phyloP scores from a whole-genome alignment of 2,329 filamentous ascomycete species.

The Aureobasidium sp. region DNA sequence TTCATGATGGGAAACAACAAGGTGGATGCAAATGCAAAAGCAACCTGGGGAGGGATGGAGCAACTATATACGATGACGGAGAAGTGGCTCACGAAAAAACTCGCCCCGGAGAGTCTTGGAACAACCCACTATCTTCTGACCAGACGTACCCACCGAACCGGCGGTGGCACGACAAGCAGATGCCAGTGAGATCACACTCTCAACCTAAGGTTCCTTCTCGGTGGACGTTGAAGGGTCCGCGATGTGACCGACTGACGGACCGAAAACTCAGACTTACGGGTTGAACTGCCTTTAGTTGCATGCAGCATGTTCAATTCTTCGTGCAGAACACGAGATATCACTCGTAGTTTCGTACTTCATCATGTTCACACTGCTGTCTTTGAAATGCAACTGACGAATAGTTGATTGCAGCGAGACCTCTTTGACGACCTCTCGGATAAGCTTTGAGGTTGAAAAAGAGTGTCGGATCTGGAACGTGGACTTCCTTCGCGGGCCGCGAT shows the following conservation, averaged over 20 bases:
- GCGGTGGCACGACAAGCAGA: conserved; percentile 7
- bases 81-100: conserved; percentile 4
- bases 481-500: conserved; percentile 1
- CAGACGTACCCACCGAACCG: conserved; percentile 4
- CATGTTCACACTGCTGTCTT: background rate
- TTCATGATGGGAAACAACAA: conserved; percentile 3
- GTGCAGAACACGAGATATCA: background rate
- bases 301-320: background rate
- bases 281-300: background rate
- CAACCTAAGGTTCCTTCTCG: conserved; percentile 12
- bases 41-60: background rate
- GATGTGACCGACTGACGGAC: conserved; percentile 15
- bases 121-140: conserved; percentile 2
- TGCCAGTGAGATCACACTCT: conserved; percentile 13
- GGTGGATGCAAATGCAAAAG: conserved; percentile 4
- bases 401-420: background rate
- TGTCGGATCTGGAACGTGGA: background rate
- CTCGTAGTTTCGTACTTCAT: background rate
- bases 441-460: background rate
- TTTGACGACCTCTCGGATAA: background rate
- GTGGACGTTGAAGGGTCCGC: conserved; percentile 12
- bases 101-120: conserved; percentile 9
- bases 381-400: background rate
- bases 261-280: conserved; percentile 10
- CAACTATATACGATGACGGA: conserved; percentile 10